Evolutionary conservation across 2,329 filamentous ascomycete species (phyloP).

Genomic region (Lasiodiplodia citricola): DNA sequence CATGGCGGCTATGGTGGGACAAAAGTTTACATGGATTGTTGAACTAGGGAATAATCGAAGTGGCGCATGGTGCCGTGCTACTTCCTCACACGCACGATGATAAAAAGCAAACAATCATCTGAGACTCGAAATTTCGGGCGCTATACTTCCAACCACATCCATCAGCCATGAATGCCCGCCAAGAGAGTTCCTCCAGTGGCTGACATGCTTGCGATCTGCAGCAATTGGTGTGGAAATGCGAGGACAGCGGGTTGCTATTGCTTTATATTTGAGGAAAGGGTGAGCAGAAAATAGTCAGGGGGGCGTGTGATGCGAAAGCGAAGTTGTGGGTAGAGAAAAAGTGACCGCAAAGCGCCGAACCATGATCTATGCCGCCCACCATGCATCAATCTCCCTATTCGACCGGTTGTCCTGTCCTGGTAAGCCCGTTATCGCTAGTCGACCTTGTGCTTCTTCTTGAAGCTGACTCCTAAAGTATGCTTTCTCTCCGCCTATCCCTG

Average conservation of each 20-base stretch:
- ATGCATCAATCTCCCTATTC: conserved; percentile 22
- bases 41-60: background rate
- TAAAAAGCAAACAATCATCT: background rate
- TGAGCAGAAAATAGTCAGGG: conserved; percentile 12
- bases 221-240: background rate
- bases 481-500: conserved; percentile 27
- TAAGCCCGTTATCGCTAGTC: background rate
- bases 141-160: background rate
- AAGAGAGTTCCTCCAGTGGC: background rate
- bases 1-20: background rate
- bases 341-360: conserved; percentile 23
- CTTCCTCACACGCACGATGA: background rate
- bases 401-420: background rate
- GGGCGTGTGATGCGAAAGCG: conserved; percentile 5
- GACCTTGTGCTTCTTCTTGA: background rate
- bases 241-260: background rate
- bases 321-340: conserved; percentile 10
- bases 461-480: conserved; percentile 46
- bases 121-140: background rate
- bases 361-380: conserved; percentile 27
- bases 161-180: background rate
- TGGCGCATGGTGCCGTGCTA: background rate
- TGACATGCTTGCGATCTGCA: background rate
- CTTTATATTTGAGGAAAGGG: background rate
- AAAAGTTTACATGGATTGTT: background rate